Evolutionary conservation across 2,329 filamentous ascomycete species (phyloP).

Genomic region (Penicillium sp.): DNA sequence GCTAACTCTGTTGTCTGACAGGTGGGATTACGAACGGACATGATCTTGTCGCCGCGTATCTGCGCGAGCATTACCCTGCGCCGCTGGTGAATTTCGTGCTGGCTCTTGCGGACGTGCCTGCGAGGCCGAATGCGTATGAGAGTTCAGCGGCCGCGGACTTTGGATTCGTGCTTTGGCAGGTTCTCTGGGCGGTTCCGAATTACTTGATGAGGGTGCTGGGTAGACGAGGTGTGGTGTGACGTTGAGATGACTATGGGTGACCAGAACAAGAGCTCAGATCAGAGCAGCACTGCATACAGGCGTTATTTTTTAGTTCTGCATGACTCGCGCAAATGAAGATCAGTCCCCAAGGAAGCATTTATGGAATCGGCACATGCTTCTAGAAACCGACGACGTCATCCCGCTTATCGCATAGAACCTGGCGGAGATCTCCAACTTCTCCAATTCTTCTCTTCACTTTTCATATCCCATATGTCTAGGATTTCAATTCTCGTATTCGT

Average conservation of each 20-base stretch:
- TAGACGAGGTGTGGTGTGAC: too few species aligned
- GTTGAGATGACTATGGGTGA: too few species aligned
- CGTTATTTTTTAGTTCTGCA: too few species aligned
- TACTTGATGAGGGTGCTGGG: not conserved
- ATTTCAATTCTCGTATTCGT: conserved; percentile 21
- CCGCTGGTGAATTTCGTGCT: conserved; percentile 37
- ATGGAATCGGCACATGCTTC: too few species aligned
- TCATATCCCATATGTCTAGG: too few species aligned
- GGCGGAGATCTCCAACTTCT: not conserved
- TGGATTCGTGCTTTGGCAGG: conserved; percentile 19
- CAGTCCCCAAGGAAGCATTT: too few species aligned
- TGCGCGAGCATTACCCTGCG: conserved; percentile 21
- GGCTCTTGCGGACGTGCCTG: conserved; percentile 36
- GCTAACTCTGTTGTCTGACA: conserved; percentile 6
- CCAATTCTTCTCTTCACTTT: not conserved
- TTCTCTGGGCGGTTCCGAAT: conserved; percentile 17
- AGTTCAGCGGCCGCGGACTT: conserved; percentile 9
- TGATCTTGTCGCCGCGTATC: conserved; percentile 26
- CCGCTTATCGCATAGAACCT: too few species aligned
- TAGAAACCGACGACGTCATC: too few species aligned
- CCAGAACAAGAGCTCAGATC: too few species aligned
- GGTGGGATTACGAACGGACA: conserved; percentile 32
- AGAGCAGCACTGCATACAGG: too few species aligned
- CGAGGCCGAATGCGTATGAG: conserved; percentile 29
- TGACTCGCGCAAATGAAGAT: too few species aligned